Conservation (phyloP, 2,329 filamentous ascomycete species). For the Ceratocystis eucalypticola region DNA sequence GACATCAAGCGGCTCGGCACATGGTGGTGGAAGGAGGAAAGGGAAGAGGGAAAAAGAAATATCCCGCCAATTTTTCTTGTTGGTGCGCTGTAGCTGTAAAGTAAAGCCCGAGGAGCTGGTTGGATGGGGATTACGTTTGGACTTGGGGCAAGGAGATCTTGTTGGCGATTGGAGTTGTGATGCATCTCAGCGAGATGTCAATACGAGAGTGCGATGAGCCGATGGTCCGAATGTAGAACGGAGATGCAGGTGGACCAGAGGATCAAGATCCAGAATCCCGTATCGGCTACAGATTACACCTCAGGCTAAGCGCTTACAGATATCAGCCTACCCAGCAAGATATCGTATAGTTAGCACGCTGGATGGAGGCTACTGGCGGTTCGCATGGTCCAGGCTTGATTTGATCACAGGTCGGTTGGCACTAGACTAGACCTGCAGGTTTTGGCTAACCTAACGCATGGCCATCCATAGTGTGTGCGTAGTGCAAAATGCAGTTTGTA, state of each 20-base stretch:
- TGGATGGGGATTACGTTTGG: not conserved
- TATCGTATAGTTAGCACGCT: too few species aligned
- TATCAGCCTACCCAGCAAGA: too few species aligned
- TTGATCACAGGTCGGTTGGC: too few species aligned
- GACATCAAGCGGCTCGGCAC: not conserved
- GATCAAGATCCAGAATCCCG: too few species aligned
- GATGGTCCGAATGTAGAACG: not conserved
- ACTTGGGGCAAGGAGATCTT: not conserved
- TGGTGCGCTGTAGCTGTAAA: not conserved
- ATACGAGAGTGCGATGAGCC: constrained; percentile 1
- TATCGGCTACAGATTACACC: too few species aligned
- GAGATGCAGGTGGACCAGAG: not conserved
- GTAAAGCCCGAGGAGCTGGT: not conserved
- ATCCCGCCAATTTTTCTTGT: not conserved
- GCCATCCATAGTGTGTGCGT: too few species aligned
- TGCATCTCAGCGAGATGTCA: not conserved
- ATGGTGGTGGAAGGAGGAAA: not conserved
- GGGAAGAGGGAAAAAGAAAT: not conserved
- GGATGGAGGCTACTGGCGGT: too few species aligned
- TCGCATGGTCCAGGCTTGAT: too few species aligned
- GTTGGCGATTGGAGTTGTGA: not conserved
- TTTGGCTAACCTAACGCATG: too few species aligned
- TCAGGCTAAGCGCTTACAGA: too few species aligned
- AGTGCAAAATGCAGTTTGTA: too few species aligned
- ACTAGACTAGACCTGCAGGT: too few species aligned